A percentile compares a stretch with the other conserved stretches of the same genome.
phyloP scores from a whole-genome alignment of 257 asterid species.

The Phtheirospermum japonicum region DNA sequence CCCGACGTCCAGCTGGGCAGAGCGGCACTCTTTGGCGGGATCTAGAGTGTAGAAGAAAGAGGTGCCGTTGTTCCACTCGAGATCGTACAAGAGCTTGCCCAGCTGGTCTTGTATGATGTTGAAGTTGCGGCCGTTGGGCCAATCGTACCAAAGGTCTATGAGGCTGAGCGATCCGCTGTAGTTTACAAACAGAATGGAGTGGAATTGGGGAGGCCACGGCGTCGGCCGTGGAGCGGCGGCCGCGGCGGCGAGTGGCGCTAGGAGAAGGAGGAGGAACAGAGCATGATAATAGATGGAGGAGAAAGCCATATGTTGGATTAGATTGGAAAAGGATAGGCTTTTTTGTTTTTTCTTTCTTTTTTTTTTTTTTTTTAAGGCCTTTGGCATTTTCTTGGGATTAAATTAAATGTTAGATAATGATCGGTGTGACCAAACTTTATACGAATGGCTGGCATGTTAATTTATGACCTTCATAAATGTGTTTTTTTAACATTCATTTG shows the following conservation, averaged over 20 bases:
- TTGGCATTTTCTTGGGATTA: too few relatives aligned
- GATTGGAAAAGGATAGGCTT: not conserved
- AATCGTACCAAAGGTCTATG: constrained; percentile 67
- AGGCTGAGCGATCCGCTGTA: constrained; percentile 45
- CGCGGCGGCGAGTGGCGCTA: constrained; percentile 33
- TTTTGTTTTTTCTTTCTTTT: too few relatives aligned
- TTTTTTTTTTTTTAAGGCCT: too few relatives aligned
- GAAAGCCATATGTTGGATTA: not conserved
- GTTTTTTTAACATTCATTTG: too few relatives aligned
- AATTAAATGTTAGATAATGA: too few relatives aligned
- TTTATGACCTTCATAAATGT: too few relatives aligned
- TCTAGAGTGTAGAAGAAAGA: constrained; percentile 60
- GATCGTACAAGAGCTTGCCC: constrained; percentile 44
- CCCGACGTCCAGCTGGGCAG: constrained; percentile 44
- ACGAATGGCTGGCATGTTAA: too few relatives aligned
- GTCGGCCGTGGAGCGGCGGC: constrained; percentile 27
- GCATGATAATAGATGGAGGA: not conserved
- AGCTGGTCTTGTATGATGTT: constrained; percentile 67
- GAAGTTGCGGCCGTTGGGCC: constrained; percentile 65
- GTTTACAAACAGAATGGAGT: constrained; percentile 53
- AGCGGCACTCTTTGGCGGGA: constrained; percentile 39
- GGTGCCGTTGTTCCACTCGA: constrained; percentile 77
- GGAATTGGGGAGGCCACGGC: constrained; percentile 81
- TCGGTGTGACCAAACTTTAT: too few relatives aligned
- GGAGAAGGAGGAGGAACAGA: not conserved